phyloP scores from a whole-genome alignment of 1,139 yeast species.

The Yamadazyma triangularis region DNA sequence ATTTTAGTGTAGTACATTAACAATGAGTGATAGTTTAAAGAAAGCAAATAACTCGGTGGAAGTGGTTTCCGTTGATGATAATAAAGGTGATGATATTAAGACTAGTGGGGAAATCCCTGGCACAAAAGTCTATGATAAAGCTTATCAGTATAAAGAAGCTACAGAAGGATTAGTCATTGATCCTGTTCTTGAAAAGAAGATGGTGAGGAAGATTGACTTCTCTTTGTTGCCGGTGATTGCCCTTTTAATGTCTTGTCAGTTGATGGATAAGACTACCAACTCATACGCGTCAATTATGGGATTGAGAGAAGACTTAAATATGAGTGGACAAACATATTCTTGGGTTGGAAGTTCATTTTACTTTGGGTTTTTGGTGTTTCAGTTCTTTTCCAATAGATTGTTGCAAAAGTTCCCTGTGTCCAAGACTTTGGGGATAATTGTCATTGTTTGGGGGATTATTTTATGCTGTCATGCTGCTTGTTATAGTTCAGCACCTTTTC shows the following conservation, averaged over 20 bases:
- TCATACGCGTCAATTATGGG: constrained; percentile 29
- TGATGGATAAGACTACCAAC: constrained; percentile 44
- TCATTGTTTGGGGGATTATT: constrained; percentile 49
- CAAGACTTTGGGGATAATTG: constrained; percentile 41
- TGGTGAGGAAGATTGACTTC: constrained; percentile 45
- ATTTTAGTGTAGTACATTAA: too few species aligned
- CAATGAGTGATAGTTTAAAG: too few species aligned
- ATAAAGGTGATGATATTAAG: constrained; percentile 4
- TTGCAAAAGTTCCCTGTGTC: constrained; percentile 53
- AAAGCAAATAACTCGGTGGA: too few species aligned
- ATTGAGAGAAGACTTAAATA: constrained; percentile 19
- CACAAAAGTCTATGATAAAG: constrained; percentile 7
- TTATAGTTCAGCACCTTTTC: constrained; percentile 40
- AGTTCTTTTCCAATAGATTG: constrained; percentile 49
- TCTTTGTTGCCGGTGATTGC: constrained; percentile 51
- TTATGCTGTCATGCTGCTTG: constrained; percentile 47
- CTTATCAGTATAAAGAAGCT: constrained; percentile 6
- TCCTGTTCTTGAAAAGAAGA: constrained; percentile 6
- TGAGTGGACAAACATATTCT: constrained; percentile 20
- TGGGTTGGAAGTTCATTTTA: constrained; percentile 63
- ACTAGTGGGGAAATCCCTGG: too few species aligned
- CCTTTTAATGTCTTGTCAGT: constrained; percentile 46
- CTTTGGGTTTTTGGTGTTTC: constrained; percentile 48
- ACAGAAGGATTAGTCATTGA: constrained; percentile 8
- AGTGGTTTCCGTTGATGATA: constrained; percentile 5